Evolutionary conservation across 257 asterid species (phyloP).

Genomic region (Verbascum thapsus): DNA sequence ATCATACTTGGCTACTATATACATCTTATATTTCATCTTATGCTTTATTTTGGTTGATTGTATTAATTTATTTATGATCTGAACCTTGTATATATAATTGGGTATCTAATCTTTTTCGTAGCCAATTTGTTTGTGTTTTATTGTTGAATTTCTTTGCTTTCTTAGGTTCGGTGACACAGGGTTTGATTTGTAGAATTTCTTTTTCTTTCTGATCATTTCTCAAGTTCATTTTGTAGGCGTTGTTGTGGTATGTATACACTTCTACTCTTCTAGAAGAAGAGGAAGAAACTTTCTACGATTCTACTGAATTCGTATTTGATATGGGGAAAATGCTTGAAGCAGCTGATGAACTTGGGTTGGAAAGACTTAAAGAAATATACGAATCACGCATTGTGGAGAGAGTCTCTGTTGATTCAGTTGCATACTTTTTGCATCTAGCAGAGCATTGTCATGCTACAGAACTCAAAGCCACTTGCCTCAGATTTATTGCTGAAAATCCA

Average conservation of each 20-base stretch:
- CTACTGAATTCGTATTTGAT: conserved; percentile 33
- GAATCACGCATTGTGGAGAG: conserved; percentile 53
- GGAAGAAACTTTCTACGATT: conserved; percentile 36
- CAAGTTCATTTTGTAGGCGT: conserved; percentile 43
- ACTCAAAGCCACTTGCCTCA: conserved; percentile 48
- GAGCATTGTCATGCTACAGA: conserved; percentile 44
- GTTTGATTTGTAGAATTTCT: too few species aligned
- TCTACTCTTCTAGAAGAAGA: too few species aligned
- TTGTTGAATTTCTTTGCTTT: too few species aligned
- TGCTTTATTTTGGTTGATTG: too few species aligned
- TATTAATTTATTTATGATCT: too few species aligned
- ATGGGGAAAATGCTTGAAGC: conserved; percentile 53
- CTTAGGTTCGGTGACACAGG: too few species aligned
- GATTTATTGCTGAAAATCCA: conserved; percentile 15
- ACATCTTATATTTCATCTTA: too few species aligned
- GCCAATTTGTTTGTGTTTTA: too few species aligned
- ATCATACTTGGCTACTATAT: too few species aligned
- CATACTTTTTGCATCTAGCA: conserved; percentile 47
- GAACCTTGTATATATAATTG: too few species aligned
- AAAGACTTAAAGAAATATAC: conserved; percentile 48
- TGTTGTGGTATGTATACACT: conserved; percentile 53
- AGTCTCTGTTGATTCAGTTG: conserved; percentile 47
- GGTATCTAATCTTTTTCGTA: too few species aligned
- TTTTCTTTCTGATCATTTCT: not conserved
- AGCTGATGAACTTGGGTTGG: conserved; percentile 50